Percentiles rank a stretch among this genome's conserved stretches.
These are phyloP conservation scores for Fusarium pseudonygamai DNA, from an alignment of 2,329 filamentous ascomycete species.

Conservation along the genomic window DNA sequence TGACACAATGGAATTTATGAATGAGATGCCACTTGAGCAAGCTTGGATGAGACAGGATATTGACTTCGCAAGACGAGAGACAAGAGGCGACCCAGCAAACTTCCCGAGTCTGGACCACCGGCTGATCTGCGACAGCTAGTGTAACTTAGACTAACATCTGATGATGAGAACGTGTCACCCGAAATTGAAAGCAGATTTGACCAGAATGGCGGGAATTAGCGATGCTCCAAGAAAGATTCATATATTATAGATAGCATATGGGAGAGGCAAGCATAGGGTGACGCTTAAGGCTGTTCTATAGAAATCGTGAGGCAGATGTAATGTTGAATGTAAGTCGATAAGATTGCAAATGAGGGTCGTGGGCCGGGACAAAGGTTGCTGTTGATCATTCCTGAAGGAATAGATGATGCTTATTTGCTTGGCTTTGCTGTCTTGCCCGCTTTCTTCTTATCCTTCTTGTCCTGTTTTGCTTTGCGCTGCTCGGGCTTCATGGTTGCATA, in stretches of 20 bases:
- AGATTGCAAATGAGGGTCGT: background rate
- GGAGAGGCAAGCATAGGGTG: background rate
- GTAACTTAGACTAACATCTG: background rate
- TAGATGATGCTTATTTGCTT: background rate
- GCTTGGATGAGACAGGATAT: background rate
- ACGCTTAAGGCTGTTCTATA: background rate
- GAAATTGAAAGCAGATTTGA: background rate
- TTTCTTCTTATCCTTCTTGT: slow-evolving; percentile 55
- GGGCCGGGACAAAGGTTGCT: background rate
- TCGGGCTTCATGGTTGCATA: slow-evolving; percentile 68
- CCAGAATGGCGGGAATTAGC: background rate
- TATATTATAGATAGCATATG: slow-evolving; percentile 25
- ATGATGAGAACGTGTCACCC: background rate
- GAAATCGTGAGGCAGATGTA: background rate
- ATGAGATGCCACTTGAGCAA: background rate
- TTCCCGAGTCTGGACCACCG: slow-evolving; percentile 35
- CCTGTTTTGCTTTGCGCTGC: slow-evolving; percentile 64
- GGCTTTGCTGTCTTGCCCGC: slow-evolving; percentile 42
- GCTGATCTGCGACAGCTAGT: slow-evolving; percentile 6
- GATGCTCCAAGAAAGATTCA: slow-evolving; percentile 1
- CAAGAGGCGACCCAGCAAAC: background rate
- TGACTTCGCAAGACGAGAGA: background rate
- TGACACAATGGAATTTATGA: background rate
- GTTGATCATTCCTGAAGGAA: background rate
- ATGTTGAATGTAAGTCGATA: background rate